A percentile compares a stretch with the other conserved stretches of the same genome.
These are phyloP conservation scores for Yamadazyma atlantica DNA, from an alignment of 1,139 yeast species.

Conservation along the genomic window DNA sequence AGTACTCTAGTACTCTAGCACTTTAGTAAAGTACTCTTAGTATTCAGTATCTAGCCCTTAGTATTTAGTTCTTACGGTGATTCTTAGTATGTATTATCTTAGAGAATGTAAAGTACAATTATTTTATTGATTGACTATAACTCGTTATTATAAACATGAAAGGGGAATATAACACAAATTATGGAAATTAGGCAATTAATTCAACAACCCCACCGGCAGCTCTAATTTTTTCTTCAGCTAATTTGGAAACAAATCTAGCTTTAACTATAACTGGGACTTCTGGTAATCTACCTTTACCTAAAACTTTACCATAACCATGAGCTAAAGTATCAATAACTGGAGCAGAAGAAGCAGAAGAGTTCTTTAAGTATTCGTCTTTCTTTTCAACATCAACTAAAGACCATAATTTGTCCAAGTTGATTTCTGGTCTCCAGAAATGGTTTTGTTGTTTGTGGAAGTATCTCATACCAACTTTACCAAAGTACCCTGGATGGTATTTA, in stretches of 20 bases:
- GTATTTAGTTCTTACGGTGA: too few relatives aligned
- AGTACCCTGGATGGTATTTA: constrained; percentile 99
- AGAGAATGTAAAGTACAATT: constrained; percentile 8
- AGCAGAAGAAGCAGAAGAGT: constrained; percentile 86
- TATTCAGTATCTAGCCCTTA: too few relatives aligned
- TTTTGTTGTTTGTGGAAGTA: constrained; percentile 96
- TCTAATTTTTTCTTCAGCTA: constrained; percentile 99
- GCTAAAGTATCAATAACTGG: constrained; percentile 99
- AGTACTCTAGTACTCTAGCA: too few relatives aligned
- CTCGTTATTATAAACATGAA: constrained; percentile 14
- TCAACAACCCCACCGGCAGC: constrained; percentile 99
- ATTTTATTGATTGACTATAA: constrained; percentile 9
- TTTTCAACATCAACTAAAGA: constrained; percentile 91
- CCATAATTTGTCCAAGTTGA: constrained; percentile 99
- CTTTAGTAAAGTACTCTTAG: too few relatives aligned
- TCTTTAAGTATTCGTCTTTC: constrained; percentile 91
- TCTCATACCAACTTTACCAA: constrained; percentile 99
- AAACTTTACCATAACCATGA: constrained; percentile 99
- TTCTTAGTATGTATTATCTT: too few relatives aligned
- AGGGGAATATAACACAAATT: constrained; percentile 5
- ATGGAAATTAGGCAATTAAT: constrained; percentile 79
- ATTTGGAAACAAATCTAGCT: constrained; percentile 98
- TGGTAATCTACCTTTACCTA: constrained; percentile 99
- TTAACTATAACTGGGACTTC: constrained; percentile 97
- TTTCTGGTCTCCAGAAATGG: constrained; percentile 98